Percentiles rank a stretch among this genome's conserved stretches.
Evolutionary conservation across 768 basidiomycete species (phyloP).

Genomic region (Pleurotus cornucopiae): DNA sequence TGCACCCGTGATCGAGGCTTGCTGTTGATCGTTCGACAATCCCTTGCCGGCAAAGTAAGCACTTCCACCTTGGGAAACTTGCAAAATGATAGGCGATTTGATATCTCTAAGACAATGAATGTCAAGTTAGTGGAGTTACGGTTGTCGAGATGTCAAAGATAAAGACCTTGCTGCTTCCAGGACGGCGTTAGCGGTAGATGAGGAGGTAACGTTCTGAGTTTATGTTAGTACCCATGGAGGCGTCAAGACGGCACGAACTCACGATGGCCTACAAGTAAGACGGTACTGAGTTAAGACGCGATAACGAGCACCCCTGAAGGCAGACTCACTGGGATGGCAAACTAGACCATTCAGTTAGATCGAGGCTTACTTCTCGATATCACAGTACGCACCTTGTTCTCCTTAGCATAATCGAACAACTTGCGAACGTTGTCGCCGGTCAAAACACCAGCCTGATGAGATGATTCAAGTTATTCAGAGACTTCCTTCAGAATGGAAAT

Average conservation of each 20-base stretch:
- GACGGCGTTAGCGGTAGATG: slow-evolving; percentile 89
- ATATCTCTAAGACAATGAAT: slow-evolving; percentile 57
- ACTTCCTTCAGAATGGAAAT: neutral
- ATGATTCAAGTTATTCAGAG: slow-evolving; percentile 9
- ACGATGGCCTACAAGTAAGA: slow-evolving; percentile 61
- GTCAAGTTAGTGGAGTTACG: slow-evolving; percentile 2
- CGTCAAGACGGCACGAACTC: slow-evolving; percentile 27
- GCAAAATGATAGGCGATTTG: slow-evolving; percentile 97
- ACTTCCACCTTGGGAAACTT: slow-evolving; percentile 94
- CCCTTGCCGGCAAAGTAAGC: slow-evolving; percentile 98
- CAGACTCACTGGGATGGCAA: slow-evolving; percentile 76
- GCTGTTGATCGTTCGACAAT: slow-evolving; percentile 89
- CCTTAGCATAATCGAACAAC: slow-evolving; percentile 91
- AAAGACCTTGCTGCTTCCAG: slow-evolving; percentile 89
- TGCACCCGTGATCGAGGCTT: slow-evolving; percentile 93
- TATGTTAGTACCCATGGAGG: slow-evolving; percentile 10
- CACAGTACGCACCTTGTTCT: slow-evolving; percentile 63
- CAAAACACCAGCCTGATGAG: slow-evolving; percentile 79
- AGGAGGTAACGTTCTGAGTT: slow-evolving; percentile 89
- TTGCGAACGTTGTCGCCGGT: slow-evolving; percentile 95
- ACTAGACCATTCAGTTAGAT: slow-evolving; percentile 36
- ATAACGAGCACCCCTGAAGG: neutral
- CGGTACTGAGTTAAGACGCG: too few species aligned
- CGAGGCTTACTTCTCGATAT: neutral
- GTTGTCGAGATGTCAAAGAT: slow-evolving; percentile 4